Evolutionary conservation across 345 rosid species (phyloP).

Genomic region (Iberis pinnata): DNA sequence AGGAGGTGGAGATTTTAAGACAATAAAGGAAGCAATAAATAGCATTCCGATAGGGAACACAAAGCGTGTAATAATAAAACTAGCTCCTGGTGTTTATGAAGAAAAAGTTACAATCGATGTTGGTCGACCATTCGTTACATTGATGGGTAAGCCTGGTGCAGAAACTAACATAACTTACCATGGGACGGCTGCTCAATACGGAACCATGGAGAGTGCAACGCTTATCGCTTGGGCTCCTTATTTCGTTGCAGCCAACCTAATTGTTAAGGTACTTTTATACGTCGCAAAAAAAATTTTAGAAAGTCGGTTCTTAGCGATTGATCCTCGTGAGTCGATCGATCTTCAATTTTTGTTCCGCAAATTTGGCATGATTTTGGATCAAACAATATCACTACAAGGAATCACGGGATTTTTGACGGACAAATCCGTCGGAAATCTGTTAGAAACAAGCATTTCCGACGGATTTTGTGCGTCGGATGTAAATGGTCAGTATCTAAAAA

Average conservation of each 20-base stretch:
- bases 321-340: too few relatives aligned
- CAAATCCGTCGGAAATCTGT: too few relatives aligned
- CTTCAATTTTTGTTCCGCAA: too few relatives aligned
- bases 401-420: too few relatives aligned
- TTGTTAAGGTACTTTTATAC: neutral
- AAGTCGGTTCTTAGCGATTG: too few relatives aligned
- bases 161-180: conserved; percentile 30
- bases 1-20: conserved; percentile 38
- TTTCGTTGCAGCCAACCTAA: conserved; percentile 28
- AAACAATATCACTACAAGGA: too few relatives aligned
- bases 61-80: conserved; percentile 43
- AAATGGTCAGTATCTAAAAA: too few relatives aligned
- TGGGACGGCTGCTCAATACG: conserved; percentile 45
- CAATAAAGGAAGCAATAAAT: conserved; percentile 41
- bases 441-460: too few relatives aligned
- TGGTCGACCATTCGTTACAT: conserved; percentile 42
- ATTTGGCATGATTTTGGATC: too few relatives aligned
- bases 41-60: conserved; percentile 45
- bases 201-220: conserved; percentile 36
- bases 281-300: too few relatives aligned
- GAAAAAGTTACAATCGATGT: conserved; percentile 49
- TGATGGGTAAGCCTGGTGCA: conserved; percentile 41
- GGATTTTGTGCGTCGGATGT: too few relatives aligned
- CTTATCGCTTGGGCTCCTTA: conserved; percentile 20
- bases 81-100: conserved; percentile 42